These are phyloP conservation scores for Beauveria medogensis DNA, from an alignment of 2,329 filamentous ascomycete genomes.

Conservation along the genomic window DNA sequence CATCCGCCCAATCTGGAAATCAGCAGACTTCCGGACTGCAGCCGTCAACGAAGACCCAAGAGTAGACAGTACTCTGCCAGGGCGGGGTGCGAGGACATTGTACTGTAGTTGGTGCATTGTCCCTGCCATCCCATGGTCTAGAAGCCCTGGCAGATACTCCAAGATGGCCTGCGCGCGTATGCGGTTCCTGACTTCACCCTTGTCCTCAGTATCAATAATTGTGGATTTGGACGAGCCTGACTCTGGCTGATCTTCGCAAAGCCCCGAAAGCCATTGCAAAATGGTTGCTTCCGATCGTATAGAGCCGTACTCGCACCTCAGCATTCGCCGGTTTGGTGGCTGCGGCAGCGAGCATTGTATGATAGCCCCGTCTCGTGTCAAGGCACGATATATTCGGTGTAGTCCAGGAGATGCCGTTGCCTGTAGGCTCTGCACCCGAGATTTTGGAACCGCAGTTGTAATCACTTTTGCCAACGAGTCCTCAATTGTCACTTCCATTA, in stretches of 20 bases:
- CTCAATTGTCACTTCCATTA: slow-evolving; percentile 27
- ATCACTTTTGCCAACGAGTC: slow-evolving; percentile 30
- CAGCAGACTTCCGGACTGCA: slow-evolving; percentile 28
- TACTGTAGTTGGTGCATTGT: slow-evolving; percentile 29
- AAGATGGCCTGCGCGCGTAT: slow-evolving; percentile 15
- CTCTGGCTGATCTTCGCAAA: neutral
- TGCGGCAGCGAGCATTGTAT: slow-evolving; percentile 37
- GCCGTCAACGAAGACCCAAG: slow-evolving; percentile 25
- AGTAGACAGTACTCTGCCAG: slow-evolving; percentile 30
- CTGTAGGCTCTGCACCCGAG: slow-evolving; percentile 24
- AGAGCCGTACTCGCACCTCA: slow-evolving; percentile 39
- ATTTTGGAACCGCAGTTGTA: slow-evolving; percentile 23
- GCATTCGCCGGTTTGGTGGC: slow-evolving; percentile 31
- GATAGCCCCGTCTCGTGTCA: slow-evolving; percentile 31
- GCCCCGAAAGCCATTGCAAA: slow-evolving; percentile 35
- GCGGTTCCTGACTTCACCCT: neutral
- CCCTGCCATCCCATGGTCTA: slow-evolving; percentile 24
- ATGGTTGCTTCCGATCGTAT: slow-evolving; percentile 37
- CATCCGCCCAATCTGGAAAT: slow-evolving; percentile 40
- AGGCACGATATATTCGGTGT: slow-evolving; percentile 35
- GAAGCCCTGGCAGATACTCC: neutral
- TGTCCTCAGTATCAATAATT: neutral
- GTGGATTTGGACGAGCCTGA: neutral
- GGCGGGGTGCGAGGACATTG: slow-evolving; percentile 32
- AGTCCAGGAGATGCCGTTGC: slow-evolving; percentile 28